Percentiles rank a stretch among this genome's conserved stretches.
Conservation (phyloP, 192 early-diverging fungal species). For the Gaertneriomyces semiglobifer region DNA sequence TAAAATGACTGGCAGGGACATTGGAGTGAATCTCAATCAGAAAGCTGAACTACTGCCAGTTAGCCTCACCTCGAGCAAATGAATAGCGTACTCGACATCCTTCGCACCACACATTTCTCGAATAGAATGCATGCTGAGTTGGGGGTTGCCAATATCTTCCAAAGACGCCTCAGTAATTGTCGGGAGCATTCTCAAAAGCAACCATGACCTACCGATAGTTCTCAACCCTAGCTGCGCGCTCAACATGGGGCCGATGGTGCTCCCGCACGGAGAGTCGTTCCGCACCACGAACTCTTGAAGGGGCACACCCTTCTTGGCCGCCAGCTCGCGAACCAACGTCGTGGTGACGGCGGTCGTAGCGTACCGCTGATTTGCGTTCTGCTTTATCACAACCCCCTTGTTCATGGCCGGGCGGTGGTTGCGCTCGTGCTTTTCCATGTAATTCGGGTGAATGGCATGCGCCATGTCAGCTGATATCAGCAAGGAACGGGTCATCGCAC, state of each 20-base stretch:
- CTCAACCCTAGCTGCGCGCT: slow-evolving; percentile 88
- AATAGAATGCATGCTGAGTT: slow-evolving; percentile 96
- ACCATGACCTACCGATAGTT: slow-evolving; percentile 68
- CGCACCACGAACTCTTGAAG: slow-evolving; percentile 80
- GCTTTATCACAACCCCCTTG: slow-evolving; percentile 92
- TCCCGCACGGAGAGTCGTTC: slow-evolving; percentile 93
- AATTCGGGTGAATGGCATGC: slow-evolving; percentile 88
- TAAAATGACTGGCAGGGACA: no score
- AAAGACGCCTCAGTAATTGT: slow-evolving; percentile 5
- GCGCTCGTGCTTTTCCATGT: slow-evolving; percentile 88
- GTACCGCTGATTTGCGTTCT: slow-evolving; percentile 92
- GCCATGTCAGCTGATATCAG: slow-evolving; percentile 94
- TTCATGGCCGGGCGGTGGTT: slow-evolving; percentile 85
- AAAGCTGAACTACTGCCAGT: no score
- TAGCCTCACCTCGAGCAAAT: slow-evolving; percentile 65
- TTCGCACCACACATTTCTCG: slow-evolving; percentile 87
- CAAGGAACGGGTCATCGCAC: slow-evolving; percentile 77
- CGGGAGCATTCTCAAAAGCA: neutral
- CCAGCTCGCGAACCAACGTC: slow-evolving; percentile 53
- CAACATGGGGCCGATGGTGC: slow-evolving; percentile 97
- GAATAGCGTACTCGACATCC: slow-evolving; percentile 80
- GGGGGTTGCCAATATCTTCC: slow-evolving; percentile 88
- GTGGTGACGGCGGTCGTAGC: slow-evolving; percentile 57
- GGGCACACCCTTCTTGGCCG: slow-evolving; percentile 63
- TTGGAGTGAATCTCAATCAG: no score